phyloP scores from a whole-genome alignment of 2,329 filamentous ascomycete species.

The Fusarium verticillioides region DNA sequence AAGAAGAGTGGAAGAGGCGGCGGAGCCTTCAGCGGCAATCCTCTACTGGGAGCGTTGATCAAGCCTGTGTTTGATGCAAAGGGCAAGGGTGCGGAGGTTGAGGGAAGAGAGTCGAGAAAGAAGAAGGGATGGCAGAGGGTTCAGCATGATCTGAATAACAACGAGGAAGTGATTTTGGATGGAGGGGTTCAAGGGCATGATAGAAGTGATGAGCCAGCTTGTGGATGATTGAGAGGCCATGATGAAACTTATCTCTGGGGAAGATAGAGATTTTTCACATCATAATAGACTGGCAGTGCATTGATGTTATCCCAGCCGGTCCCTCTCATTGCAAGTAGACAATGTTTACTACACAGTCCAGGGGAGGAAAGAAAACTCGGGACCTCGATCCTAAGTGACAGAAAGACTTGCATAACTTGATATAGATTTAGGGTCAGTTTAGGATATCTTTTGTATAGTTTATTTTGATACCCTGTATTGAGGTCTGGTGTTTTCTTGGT shows the following conservation, averaged over 20 bases:
- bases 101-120: constrained; percentile 55
- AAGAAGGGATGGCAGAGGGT: constrained; percentile 67
- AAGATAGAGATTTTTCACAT: neutral
- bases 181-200: constrained; percentile 62
- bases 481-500: too few relatives aligned
- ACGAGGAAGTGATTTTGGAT: constrained; percentile 68
- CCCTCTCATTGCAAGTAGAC: neutral
- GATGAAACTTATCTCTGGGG: neutral
- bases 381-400: too few relatives aligned
- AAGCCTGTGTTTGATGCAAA: constrained; percentile 69
- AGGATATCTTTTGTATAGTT: too few relatives aligned
- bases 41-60: constrained; percentile 72
- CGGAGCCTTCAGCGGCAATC: constrained; percentile 76
- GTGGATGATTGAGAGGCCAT: constrained; percentile 41
- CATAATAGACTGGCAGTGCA: neutral
- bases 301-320: neutral
- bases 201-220: constrained; percentile 53
- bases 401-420: too few relatives aligned
- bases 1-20: constrained; percentile 49
- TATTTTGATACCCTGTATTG: too few relatives aligned
- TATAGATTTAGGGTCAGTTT: too few relatives aligned
- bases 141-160: constrained; percentile 69
- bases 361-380: too few relatives aligned
- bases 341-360: neutral
- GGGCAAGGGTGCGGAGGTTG: constrained; percentile 58